Percentiles rank a stretch among this genome's conserved stretches.
These are phyloP conservation scores for Phytophthora ramorum DNA, from an alignment of 352 stramenopile genomes.

Conservation along the genomic window DNA sequence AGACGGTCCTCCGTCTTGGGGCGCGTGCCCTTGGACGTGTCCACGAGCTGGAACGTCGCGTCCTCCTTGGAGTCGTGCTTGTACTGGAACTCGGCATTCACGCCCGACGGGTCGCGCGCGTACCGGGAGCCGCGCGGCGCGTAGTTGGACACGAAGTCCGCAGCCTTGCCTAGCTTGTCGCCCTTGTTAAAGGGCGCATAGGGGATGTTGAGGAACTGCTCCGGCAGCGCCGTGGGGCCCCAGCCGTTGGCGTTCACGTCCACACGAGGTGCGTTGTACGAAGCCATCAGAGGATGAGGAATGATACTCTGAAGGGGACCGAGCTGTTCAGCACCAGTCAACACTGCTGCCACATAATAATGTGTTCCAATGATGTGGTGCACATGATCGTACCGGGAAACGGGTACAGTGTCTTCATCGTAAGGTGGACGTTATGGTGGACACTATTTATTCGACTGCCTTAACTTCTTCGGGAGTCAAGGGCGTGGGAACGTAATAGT, in stretches of 20 bases:
- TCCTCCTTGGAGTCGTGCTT: slow-evolving; percentile 93
- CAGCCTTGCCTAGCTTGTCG: slow-evolving; percentile 94
- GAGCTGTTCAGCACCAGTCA: not conserved
- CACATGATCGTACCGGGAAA: not conserved
- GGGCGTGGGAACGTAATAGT: slow-evolving; percentile 1
- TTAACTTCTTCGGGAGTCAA: slow-evolving; percentile 16
- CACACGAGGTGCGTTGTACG: slow-evolving; percentile 78
- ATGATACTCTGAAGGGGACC: slow-evolving; percentile 20
- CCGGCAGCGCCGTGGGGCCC: slow-evolving; percentile 85
- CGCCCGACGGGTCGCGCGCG: slow-evolving; percentile 76
- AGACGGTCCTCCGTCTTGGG: slow-evolving; percentile 82
- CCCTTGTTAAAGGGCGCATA: slow-evolving; percentile 97
- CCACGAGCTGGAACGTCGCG: slow-evolving; percentile 93
- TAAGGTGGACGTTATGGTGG: not conserved
- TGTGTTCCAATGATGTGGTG: not conserved
- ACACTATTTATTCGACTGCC: slow-evolving; percentile 30
- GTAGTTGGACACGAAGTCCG: slow-evolving; percentile 93
- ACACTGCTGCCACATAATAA: slow-evolving; percentile 25
- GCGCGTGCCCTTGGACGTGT: slow-evolving; percentile 91
- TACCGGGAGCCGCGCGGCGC: slow-evolving; percentile 60
- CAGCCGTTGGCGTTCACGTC: slow-evolving; percentile 87
- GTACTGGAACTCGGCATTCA: slow-evolving; percentile 95
- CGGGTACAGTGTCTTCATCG: too few species aligned
- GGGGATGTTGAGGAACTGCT: slow-evolving; percentile 94
- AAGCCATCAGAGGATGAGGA: slow-evolving; percentile 57